Evolutionary conservation across 805 yeast genomes (phyloP).

Genomic region (Hanseniaspora meyeri): DNA sequence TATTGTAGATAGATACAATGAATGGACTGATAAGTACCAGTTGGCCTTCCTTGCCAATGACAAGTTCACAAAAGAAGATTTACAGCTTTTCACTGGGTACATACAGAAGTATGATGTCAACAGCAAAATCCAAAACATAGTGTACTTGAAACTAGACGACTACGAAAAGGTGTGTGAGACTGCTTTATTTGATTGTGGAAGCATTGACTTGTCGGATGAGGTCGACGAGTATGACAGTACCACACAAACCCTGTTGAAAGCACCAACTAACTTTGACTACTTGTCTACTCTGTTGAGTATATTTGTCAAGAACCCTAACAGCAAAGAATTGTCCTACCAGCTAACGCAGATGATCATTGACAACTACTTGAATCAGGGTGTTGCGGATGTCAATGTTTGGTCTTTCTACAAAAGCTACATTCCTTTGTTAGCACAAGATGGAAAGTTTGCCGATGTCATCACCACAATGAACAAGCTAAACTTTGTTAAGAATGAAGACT

Average conservation of each 20-base stretch:
- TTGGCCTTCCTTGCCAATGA: neutral
- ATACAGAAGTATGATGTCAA: neutral
- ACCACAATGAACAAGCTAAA: neutral
- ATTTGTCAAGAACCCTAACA: neutral
- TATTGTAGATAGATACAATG: neutral
- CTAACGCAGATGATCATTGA: neutral
- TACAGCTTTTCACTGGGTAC: neutral
- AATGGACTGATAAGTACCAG: constrained; percentile 8
- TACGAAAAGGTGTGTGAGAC: neutral
- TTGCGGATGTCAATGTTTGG: neutral
- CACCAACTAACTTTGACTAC: neutral
- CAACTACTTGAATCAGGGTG: neutral
- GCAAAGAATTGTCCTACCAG: neutral
- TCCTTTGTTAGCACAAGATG: constrained; percentile 2
- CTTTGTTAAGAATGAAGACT: neutral
- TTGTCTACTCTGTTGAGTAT: neutral
- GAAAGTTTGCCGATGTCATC: neutral
- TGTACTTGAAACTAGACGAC: neutral
- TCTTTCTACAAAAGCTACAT: constrained; percentile 2
- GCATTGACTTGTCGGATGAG: neutral
- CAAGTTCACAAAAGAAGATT: neutral
- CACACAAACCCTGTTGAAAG: neutral
- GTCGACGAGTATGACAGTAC: neutral
- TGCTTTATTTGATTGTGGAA: neutral
- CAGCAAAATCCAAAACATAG: constrained; percentile 3